Base-by-base conservation (phyloP, 2,329 filamentous ascomycete genomes). In the Chaetomiaceae sp. region DNA sequence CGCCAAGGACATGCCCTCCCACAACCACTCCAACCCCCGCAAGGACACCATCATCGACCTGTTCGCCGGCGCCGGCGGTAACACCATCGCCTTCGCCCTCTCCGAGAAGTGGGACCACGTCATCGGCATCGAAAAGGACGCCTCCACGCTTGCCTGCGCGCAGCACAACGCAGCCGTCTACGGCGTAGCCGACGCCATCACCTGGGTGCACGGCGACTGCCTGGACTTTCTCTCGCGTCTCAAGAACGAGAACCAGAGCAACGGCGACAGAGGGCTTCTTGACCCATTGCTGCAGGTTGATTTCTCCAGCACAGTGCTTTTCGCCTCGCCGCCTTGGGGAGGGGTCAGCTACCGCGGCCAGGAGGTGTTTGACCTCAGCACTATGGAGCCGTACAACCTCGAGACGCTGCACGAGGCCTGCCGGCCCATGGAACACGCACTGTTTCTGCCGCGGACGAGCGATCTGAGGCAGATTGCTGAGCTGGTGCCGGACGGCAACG, bases 41-140 rank as follows among this genome's bases (percentile, higher is more conserved):
- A 58, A 84, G 61, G 81, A 75, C 9, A 80, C 86, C 32, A 73
- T 99, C 33, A 82, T 99, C 54, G 94, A 99, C 69, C 81, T 87
- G 41, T 99, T 99, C 71, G 89, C 86, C 25, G 94, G 94, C 38
- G 90, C 89, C 1, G 94, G 95, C 33, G 94, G 91, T 50, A 99
- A 99, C 68, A 82, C 87, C 21, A 97, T 99, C 62, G 90, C 91
- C n/a, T 95, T 99, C 62, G 92, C 94, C 16, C 79, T 85, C 9
- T 89, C 86, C 0, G 82, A 79, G 18, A 82, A 84, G 58, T 99
- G 90, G 87, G 80, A 84, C 47, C 85, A 82, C 58, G 82, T 99
- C 58, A 90, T 97, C 66, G 90, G 88, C 37, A 86, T 99, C 61
- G 94, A 99, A 71, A 87, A 86, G 62, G 85, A 97, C 64, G 75